A percentile compares a stretch with the other conserved stretches of the same genome.
Evolutionary conservation across 2,329 filamentous ascomycete genomes (phyloP).

Genomic region (Thyridium curvatum): DNA sequence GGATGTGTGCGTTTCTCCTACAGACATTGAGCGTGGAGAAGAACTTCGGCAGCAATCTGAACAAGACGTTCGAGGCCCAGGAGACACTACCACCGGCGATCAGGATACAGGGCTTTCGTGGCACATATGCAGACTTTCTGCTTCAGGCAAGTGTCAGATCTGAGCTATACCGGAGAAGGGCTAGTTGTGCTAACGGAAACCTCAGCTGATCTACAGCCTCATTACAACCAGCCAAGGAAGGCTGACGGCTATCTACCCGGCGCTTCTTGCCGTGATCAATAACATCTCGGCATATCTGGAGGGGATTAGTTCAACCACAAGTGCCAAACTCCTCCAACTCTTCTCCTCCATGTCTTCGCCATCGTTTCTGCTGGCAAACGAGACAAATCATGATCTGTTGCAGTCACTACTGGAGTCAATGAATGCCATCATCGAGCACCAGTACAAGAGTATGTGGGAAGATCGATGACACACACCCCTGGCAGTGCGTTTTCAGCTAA

Average conservation of each 20-base stretch:
- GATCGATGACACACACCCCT: neutral
- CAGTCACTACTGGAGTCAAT: conserved; percentile 81
- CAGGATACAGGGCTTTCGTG: conserved; percentile 75
- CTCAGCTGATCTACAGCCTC: conserved; percentile 79
- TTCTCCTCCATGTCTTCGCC: conserved; percentile 91
- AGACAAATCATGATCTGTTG: conserved; percentile 79
- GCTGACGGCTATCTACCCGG: conserved; percentile 85
- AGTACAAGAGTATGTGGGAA: conserved; percentile 60
- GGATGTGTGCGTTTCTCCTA: conserved; percentile 95
- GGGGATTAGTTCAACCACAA: conserved; percentile 66
- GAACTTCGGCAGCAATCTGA: conserved; percentile 84
- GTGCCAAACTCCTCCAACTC: conserved; percentile 78
- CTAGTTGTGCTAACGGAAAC: conserved; percentile 11
- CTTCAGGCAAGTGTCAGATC: conserved; percentile 78
- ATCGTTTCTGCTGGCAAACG: conserved; percentile 85
- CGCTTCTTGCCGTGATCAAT: conserved; percentile 84
- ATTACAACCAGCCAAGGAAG: conserved; percentile 89
- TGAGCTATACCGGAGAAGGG: no score
- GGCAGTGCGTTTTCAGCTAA: conserved; percentile 12
- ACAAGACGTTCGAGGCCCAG: conserved; percentile 82
- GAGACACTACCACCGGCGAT: conserved; percentile 80
- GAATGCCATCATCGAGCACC: conserved; percentile 84
- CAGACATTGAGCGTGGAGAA: conserved; percentile 92
- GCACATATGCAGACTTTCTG: conserved; percentile 89
- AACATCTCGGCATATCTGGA: conserved; percentile 85